These are phyloP conservation scores for Ampelomyces quisqualis DNA, from an alignment of 2,329 filamentous ascomycete species.

Conservation along the genomic window DNA sequence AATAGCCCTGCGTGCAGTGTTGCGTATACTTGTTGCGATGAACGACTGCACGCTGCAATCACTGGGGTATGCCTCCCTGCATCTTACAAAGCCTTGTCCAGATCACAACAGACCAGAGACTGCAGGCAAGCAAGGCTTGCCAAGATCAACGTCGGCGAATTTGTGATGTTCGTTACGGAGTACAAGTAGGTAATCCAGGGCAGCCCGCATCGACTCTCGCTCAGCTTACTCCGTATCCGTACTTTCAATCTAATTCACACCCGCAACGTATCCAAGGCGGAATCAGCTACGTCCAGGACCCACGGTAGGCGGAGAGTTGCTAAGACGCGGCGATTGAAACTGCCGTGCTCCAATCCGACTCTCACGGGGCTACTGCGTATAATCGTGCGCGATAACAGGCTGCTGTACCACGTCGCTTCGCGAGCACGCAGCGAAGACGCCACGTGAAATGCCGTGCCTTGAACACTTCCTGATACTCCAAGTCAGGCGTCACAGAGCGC, in stretches of 20 bases:
- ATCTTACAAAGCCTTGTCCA: slow-evolving; percentile 15
- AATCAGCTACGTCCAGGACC: neutral
- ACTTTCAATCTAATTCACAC: slow-evolving; percentile 3
- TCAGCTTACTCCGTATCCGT: slow-evolving; percentile 10
- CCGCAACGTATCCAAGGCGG: neutral
- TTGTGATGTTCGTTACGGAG: neutral
- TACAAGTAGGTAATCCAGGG: neutral
- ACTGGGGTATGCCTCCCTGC: slow-evolving; percentile 10
- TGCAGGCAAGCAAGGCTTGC: slow-evolving; percentile 1
- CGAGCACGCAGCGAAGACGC: slow-evolving; percentile 7
- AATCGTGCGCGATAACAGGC: slow-evolving; percentile 6
- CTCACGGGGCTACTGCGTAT: neutral
- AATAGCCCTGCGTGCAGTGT: too few species aligned
- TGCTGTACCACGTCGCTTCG: slow-evolving; percentile 9
- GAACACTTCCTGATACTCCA: slow-evolving; percentile 1
- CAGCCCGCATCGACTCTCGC: slow-evolving; percentile 1
- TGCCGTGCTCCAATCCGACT: neutral
- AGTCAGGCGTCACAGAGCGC: neutral
- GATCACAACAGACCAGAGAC: slow-evolving; percentile 7
- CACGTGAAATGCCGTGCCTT: slow-evolving; percentile 12
- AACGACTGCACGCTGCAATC: slow-evolving; percentile 5
- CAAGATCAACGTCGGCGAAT: slow-evolving; percentile 1
- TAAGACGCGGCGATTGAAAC: neutral
- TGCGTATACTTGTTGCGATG: slow-evolving; percentile 1
- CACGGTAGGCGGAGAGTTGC: neutral